Percentiles rank a stretch among this genome's conserved stretches.
These are phyloP conservation scores for Pilatotrama ljubarskyi DNA, from an alignment of 768 basidiomycete genomes.

Conservation along the genomic window DNA sequence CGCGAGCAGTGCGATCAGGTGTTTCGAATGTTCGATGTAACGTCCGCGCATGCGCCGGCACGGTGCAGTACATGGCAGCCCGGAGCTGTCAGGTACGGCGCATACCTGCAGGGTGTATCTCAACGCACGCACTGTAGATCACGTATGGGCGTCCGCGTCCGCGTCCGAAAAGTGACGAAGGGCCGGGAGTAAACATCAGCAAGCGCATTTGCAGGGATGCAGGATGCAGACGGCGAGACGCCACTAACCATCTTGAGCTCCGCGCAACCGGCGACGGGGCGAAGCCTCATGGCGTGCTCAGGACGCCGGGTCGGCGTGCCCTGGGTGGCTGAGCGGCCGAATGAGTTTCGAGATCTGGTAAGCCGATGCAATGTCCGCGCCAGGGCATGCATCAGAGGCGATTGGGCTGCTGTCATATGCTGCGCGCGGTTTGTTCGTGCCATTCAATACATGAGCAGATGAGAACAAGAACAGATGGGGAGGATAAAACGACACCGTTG, in stretches of 20 bases:
- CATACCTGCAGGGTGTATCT: neutral
- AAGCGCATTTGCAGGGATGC: neutral
- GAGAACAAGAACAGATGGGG: neutral
- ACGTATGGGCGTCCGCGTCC: neutral
- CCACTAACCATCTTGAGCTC: neutral
- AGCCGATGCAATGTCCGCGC: constrained; percentile 4
- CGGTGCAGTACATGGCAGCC: neutral
- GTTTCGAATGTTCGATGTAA: constrained; percentile 4
- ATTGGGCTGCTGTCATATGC: neutral
- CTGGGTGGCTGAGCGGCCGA: constrained; percentile 7
- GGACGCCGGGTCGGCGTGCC: constrained; percentile 11
- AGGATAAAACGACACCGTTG: neutral
- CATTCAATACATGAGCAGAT: constrained; percentile 1
- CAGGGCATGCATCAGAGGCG: constrained; percentile 12
- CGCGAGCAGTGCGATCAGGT: neutral
- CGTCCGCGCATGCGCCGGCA: neutral
- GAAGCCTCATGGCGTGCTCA: neutral
- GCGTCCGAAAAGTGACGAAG: neutral
- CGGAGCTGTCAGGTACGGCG: neutral
- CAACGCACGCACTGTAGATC: neutral
- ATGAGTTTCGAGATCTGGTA: constrained; percentile 3
- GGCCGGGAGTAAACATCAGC: neutral
- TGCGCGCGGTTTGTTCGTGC: neutral
- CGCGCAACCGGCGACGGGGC: constrained; percentile 2
- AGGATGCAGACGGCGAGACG: constrained; percentile 4